phyloP scores from a whole-genome alignment of 2,329 filamentous ascomycete species.

The Amauroascus niger region DNA sequence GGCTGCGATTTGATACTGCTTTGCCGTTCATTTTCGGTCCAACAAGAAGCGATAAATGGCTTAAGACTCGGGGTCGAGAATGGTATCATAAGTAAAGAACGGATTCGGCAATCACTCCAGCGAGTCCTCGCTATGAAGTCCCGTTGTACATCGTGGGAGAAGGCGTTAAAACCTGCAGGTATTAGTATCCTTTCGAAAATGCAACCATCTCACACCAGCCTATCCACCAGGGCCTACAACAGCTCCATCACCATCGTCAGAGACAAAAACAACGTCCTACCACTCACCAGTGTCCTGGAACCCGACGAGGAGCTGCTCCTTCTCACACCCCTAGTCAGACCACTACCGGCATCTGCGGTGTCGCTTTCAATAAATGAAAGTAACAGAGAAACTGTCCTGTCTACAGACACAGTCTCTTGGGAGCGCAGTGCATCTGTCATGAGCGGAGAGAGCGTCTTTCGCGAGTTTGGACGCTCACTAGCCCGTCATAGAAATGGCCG shows the following conservation, averaged over 20 bases:
- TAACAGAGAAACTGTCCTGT: constrained; percentile 26
- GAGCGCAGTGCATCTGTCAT: constrained; percentile 58
- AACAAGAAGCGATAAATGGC: constrained; percentile 84
- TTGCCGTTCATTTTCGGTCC: constrained; percentile 76
- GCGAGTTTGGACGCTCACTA: constrained; percentile 78
- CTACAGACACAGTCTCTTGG: constrained; percentile 47
- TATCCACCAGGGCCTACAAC: constrained; percentile 82
- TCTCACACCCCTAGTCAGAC: constrained; percentile 81
- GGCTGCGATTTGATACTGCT: constrained; percentile 87
- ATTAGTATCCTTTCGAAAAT: constrained; percentile 66
- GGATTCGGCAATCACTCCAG: constrained; percentile 69
- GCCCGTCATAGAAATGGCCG: constrained; percentile 77
- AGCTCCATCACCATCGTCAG: constrained; percentile 86
- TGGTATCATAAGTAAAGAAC: constrained; percentile 70
- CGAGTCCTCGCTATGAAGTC: constrained; percentile 73
- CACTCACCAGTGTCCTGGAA: constrained; percentile 70
- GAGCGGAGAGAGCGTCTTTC: constrained; percentile 87
- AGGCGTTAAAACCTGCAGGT: constrained; percentile 78
- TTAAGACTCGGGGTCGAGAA: constrained; percentile 84
- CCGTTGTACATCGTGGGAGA: constrained; percentile 79
- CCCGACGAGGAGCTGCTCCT: constrained; percentile 81
- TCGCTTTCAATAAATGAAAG: constrained; percentile 55
- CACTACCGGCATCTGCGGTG: constrained; percentile 77
- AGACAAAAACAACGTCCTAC: constrained; percentile 76
- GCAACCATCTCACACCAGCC: constrained; percentile 67